Percentiles rank a stretch among this genome's conserved stretches.
Evolutionary conservation across 257 asterid genomes (phyloP).

Genomic region (Jasminum sambac): DNA sequence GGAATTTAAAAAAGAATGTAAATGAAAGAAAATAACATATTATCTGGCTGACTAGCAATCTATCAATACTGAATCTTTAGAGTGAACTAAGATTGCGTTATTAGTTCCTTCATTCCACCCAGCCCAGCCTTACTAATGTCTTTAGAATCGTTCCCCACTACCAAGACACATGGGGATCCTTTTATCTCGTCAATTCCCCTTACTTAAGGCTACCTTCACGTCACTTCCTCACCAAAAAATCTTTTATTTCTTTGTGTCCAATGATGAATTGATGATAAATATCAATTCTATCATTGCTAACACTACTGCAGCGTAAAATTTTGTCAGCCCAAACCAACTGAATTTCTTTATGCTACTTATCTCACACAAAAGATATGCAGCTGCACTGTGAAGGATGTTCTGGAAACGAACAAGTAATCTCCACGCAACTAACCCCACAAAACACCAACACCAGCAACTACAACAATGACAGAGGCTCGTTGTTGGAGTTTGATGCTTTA

Average conservation of each 20-base stretch:
- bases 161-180: no score
- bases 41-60: not conserved
- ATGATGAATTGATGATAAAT: no score
- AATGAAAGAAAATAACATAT: not conserved
- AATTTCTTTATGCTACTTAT: not conserved
- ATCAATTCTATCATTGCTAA: not conserved
- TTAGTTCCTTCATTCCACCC: no score
- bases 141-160: no score
- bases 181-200: no score
- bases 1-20: not conserved
- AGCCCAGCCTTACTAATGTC: no score
- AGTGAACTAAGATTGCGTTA: no score
- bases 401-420: not conserved
- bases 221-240: not conserved
- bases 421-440: not conserved
- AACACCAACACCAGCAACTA: not conserved
- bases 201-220: no score
- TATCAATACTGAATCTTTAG: no score
- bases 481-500: not conserved
- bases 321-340: not conserved
- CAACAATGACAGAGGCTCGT: not conserved
- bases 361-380: not conserved
- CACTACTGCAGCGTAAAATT: conserved; percentile 4
- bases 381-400: not conserved
- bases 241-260: not conserved